Conservation (phyloP, 2,329 filamentous ascomycete genomes). For the Didymella exigua region DNA sequence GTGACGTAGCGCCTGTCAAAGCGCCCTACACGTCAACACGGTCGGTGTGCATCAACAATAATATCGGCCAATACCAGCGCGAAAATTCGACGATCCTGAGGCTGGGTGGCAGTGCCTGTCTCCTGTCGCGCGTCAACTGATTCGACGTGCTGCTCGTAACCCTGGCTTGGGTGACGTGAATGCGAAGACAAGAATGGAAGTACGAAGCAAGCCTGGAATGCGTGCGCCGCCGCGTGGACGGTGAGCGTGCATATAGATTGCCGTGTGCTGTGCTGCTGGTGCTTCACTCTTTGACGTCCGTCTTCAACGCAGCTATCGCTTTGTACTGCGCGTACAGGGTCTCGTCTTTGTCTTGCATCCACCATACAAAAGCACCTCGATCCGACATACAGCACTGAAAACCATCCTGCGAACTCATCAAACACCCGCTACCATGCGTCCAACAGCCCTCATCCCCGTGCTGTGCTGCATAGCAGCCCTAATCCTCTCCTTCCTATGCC, state of each 20-base stretch:
- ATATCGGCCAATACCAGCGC: constrained; percentile 14
- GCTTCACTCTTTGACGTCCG: constrained; percentile 2
- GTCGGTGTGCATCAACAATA: constrained; percentile 22
- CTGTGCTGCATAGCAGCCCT: constrained; percentile 60
- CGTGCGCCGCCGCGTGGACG: constrained; percentile 3
- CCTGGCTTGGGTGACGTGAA: constrained; percentile 36
- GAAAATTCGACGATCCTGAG: constrained; percentile 22
- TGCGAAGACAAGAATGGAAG: constrained; percentile 16
- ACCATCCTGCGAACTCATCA: neutral
- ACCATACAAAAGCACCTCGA: neutral
- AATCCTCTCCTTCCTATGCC: constrained; percentile 63
- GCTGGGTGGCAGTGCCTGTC: constrained; percentile 26
- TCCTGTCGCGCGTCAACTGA: constrained; percentile 13
- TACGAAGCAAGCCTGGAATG: constrained; percentile 17
- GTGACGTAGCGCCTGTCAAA: constrained; percentile 18
- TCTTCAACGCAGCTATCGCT: constrained; percentile 4
- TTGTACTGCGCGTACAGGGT: neutral
- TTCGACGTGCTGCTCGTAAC: constrained; percentile 15
- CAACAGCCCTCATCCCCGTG: constrained; percentile 57
- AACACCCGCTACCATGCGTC: constrained; percentile 49
- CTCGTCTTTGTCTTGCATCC: neutral
- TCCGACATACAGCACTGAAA: neutral
- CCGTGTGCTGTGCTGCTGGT: neutral
- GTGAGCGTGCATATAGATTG: constrained; percentile 13
- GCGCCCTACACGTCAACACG: constrained; percentile 30